Percentiles rank a stretch among this genome's conserved stretches.
Evolutionary conservation across 1,139 yeast genomes (phyloP).

Genomic region (Zygosaccharomyces pseudobailii): DNA sequence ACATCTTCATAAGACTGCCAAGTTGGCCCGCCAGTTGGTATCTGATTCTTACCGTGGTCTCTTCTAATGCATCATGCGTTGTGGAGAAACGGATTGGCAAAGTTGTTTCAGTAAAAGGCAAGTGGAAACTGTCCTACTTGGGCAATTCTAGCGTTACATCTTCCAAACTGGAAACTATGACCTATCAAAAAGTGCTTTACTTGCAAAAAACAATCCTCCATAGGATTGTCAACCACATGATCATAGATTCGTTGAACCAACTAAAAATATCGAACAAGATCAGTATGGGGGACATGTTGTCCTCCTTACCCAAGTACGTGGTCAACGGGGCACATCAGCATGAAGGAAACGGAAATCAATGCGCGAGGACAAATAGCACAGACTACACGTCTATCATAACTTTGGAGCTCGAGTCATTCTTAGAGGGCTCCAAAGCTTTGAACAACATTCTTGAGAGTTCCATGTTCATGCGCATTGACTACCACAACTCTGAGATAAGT

Average conservation of each 20-base stretch:
- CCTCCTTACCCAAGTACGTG: conserved; percentile 24
- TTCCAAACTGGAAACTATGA: conserved; percentile 36
- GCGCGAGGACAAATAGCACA: background rate
- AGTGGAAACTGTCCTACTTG: conserved; percentile 54
- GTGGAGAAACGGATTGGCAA: conserved; percentile 50
- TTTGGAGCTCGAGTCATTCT: conserved; percentile 30
- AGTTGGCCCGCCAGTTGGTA: conserved; percentile 77
- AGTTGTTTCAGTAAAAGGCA: conserved; percentile 54
- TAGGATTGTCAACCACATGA: conserved; percentile 57
- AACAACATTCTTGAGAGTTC: conserved; percentile 29
- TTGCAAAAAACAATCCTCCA: conserved; percentile 53
- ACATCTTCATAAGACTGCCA: conserved; percentile 50
- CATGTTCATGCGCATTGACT: conserved; percentile 32
- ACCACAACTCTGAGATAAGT: conserved; percentile 28
- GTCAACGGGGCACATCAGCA: conserved; percentile 6
- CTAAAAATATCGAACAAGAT: conserved; percentile 29
- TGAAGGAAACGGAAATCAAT: background rate
- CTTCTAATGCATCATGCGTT: conserved; percentile 49
- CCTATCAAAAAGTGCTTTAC: conserved; percentile 46
- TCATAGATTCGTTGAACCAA: conserved; percentile 53
- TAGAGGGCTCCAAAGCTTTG: conserved; percentile 30
- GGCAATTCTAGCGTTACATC: conserved; percentile 34
- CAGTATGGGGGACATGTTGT: conserved; percentile 18
- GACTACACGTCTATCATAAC: conserved; percentile 26
- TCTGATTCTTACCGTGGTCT: conserved; percentile 46